Base-by-base conservation (phyloP, 2,329 filamentous ascomycete genomes). In the Fusarium acutatum region DNA sequence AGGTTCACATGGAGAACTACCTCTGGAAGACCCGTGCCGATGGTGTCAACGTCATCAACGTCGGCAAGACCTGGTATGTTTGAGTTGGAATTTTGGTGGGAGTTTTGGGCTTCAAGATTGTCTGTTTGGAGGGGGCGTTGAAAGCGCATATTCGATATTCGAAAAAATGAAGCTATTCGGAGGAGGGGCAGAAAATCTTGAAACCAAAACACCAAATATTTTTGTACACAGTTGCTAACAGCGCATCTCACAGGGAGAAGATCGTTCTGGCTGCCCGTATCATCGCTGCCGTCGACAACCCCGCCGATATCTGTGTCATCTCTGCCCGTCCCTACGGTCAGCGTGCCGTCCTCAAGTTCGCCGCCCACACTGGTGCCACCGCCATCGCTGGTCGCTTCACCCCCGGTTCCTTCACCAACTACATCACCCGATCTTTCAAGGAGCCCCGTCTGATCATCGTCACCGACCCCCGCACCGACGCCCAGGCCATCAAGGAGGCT, bases 351-450 rank as follows among this genome's bases (percentile, higher is more conserved):
- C 94, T 99, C 86, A 99, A 99, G 93, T 99, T 99, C 89, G 96
- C 96, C 82, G 89, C 95, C 77, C 96, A 99, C 93, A 99, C 96
- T 79, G 96, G 96, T 85, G 95, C 97, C 83, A 94, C 95, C 83
- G 94, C 96, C 86, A 99, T 99, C 83, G 97, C 96, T 83, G 96
- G 96, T 89, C 96, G 96, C 86, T 99, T 99, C 93, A 99, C 96
- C 84, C 96, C 96, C 85, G 96, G 96, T 94, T 97, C 96, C 88
- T 99, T 99, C 93, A 99, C 96, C 91, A 99, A 99, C 92, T 99
- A 99, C 93, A 99, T 99, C 93, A 99, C 97, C 87, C 96, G 96
- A 84, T 98, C 96, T 78, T 99, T 99, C 95, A 98, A 98, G 93
- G 96, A 99, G 91, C 96, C 96, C 84, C 97, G 97, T 87, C 91